Evolutionary conservation across 164 flowering plant genomes (phyloP), one percentile per base, ranked within the genome.

Genomic region (Nymphaea colorata): DNA sequence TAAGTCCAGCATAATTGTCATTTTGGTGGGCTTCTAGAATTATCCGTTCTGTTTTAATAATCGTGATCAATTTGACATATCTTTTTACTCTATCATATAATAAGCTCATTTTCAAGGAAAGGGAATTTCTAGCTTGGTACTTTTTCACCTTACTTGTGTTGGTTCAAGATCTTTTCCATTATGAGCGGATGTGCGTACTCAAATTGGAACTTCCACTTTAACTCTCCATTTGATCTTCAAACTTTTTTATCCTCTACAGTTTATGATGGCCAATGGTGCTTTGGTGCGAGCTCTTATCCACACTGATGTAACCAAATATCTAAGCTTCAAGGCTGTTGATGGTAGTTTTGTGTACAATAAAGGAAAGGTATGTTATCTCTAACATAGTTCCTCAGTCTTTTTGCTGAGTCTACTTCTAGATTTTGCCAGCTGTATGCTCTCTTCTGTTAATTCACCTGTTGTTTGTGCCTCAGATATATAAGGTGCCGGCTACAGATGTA

Each of bases 281-380:
- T 70, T 94, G 75, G 98, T 94, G 2, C 96, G 92, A 36, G 86
- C 85, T 68, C 96, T 94, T 44, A 90, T 94, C 79, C 99, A 94
- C 77, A 86, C 97, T 17, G 83, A 88, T 76, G 99, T 94, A 12
- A 91, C 99, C 5, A 94, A 91, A 77, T 91, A 94, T 71, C 80
- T 94, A 68, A 83, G 90, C 71, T 94, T 94, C 74, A 91, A 94
- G 82, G 99, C 90, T 66, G 97, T 94, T 15, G 99, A 94, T 80
- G 97, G 97, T 41, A 90, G 99, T 76, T 91, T 88, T 80, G 99
- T 94, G 64, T 94, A 91, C 87, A 90, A 94, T 77, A 88, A 94
- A 71, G 88, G 86, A 41, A 94, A 94, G 92, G 97, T 91, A 74
- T 62, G 70, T 6, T 66, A 41, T 55, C 8, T 43, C 36, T 41